phyloP scores from a whole-genome alignment of 192 early-diverging fungal species.

The Diversispora epigaea region DNA sequence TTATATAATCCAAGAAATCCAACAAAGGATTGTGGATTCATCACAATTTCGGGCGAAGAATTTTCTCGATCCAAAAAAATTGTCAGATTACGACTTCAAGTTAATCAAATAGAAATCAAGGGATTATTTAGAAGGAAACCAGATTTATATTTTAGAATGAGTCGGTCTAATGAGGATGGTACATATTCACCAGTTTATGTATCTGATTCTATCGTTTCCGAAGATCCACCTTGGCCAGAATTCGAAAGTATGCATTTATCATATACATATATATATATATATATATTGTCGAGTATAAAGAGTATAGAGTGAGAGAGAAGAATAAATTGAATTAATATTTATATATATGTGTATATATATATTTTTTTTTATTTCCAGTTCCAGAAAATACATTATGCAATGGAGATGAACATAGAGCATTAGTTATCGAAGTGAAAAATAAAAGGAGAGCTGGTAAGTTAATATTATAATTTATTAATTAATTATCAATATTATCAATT shows the following conservation, averaged over 20 bases:
- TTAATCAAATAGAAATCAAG: slow-evolving; percentile 37
- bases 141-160: slow-evolving; percentile 38
- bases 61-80: slow-evolving; percentile 12
- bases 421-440: slow-evolving; percentile 37
- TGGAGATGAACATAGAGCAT: slow-evolving; percentile 35
- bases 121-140: slow-evolving; percentile 36
- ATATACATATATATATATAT: no score
- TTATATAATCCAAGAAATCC: slow-evolving; percentile 32
- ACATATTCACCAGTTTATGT: slow-evolving; percentile 43
- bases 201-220: slow-evolving; percentile 4
- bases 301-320: background rate
- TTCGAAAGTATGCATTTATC: slow-evolving; percentile 36
- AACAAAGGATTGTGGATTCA: slow-evolving; percentile 40
- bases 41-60: slow-evolving; percentile 50
- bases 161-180: slow-evolving; percentile 39
- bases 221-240: slow-evolving; percentile 34
- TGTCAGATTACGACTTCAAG: slow-evolving; percentile 41
- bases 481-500: background rate
- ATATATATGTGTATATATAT: slow-evolving; percentile 4
- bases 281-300: background rate
- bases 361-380: slow-evolving; percentile 2
- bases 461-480: slow-evolving; percentile 7
- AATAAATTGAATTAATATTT: background rate
- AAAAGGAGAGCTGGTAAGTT: slow-evolving; percentile 37
- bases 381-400: slow-evolving; percentile 34